Percentiles rank a stretch among this genome's conserved stretches.
phyloP scores from a whole-genome alignment of 345 rosid genomes.

The Dipteronia sinensis region DNA sequence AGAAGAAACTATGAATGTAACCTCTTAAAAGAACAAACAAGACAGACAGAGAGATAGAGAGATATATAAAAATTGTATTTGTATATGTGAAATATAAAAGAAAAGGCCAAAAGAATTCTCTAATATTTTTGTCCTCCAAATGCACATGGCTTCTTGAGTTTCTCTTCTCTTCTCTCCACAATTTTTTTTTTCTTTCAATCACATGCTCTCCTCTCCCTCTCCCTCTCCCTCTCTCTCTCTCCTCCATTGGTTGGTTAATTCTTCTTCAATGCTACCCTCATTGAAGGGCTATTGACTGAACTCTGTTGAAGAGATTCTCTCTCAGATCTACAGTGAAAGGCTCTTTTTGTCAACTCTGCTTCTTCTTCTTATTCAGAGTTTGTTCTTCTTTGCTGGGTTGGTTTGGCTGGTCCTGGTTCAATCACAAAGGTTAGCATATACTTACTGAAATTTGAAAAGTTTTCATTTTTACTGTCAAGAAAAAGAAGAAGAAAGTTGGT shows the following conservation, averaged over 20 bases:
- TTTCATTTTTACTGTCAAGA: neutral
- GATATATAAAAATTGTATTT: neutral
- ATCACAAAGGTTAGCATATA: constrained; percentile 30
- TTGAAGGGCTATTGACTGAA: constrained; percentile 47
- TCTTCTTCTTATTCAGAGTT: constrained; percentile 21
- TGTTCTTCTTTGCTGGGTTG: constrained; percentile 29
- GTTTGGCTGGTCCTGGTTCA: constrained; percentile 17
- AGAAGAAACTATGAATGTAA: constrained; percentile 30
- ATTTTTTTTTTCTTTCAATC: constrained; percentile 36
- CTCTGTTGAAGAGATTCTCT: constrained; percentile 30
- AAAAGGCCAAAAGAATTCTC: constrained; percentile 40
- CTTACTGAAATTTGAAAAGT: neutral
- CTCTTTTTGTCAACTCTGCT: constrained; percentile 13
- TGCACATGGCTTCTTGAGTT: constrained; percentile 61
- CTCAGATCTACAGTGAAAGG: constrained; percentile 54
- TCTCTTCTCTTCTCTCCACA: constrained; percentile 36
- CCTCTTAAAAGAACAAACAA: constrained; percentile 20
- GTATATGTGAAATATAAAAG: neutral
- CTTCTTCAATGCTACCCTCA: constrained; percentile 25
- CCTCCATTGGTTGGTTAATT: constrained; percentile 21
- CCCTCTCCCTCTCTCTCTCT: constrained; percentile 32
- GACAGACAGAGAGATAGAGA: constrained; percentile 14
- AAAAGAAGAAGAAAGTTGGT: neutral
- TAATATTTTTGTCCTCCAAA: constrained; percentile 62
- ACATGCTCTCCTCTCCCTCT: constrained; percentile 46